Conservation (phyloP, 805 yeast genomes). For the Teunomyces lycoperdinae region DNA sequence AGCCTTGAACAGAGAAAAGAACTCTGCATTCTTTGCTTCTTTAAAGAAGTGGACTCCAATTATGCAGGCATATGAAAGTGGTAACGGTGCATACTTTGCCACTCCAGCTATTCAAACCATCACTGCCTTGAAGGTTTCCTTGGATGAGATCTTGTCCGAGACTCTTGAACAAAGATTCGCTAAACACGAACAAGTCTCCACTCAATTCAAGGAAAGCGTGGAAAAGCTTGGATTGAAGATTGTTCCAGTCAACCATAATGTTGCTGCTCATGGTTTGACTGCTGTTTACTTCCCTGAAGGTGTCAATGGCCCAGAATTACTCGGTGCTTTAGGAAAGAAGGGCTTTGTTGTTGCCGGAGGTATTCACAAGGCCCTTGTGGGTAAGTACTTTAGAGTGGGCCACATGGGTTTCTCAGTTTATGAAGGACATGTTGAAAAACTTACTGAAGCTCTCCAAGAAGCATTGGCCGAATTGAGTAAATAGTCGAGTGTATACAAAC, state of each 20-base stretch:
- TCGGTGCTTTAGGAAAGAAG: conserved; percentile 54
- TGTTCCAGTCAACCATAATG: conserved; percentile 55
- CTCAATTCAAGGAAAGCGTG: conserved; percentile 59
- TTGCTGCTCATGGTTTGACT: conserved; percentile 85
- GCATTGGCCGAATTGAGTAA: conserved; percentile 37
- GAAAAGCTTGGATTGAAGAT: conserved; percentile 62
- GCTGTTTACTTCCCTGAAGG: conserved; percentile 82
- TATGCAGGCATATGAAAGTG: conserved; percentile 81
- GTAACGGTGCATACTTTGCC: conserved; percentile 83
- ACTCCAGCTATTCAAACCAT: conserved; percentile 92
- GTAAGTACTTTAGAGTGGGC: conserved; percentile 88
- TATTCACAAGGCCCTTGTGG: conserved; percentile 73
- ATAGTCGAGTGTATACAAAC: no score
- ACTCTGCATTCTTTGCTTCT: conserved; percentile 63
- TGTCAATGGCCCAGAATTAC: conserved; percentile 63
- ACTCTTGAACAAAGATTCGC: conserved; percentile 58
- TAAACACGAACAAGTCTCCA: conserved; percentile 60
- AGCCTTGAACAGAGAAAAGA: conserved; percentile 48
- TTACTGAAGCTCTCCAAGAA: conserved; percentile 34
- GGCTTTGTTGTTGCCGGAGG: conserved; percentile 88
- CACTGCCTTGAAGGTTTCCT: conserved; percentile 74
- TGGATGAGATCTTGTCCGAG: conserved; percentile 63
- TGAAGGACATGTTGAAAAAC: conserved; percentile 38
- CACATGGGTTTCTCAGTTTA: conserved; percentile 87
- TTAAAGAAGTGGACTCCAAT: conserved; percentile 85